Conservation (phyloP, 2,329 filamentous ascomycete genomes). For the Venturia oleaginea region DNA sequence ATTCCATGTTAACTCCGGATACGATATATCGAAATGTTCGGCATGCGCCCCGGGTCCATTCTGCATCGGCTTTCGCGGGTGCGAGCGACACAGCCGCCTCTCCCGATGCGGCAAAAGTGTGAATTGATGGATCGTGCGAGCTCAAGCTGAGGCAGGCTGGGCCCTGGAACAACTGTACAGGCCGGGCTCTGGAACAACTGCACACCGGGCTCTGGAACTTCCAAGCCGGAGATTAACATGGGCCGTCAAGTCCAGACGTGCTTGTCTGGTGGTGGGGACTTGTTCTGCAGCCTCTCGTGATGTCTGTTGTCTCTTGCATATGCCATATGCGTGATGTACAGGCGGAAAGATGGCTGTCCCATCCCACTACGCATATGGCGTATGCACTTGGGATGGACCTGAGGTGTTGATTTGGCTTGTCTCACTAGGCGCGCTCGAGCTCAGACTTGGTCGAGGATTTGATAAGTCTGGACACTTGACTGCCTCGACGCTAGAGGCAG, state of each 20-base stretch:
- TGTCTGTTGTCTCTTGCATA: not conserved
- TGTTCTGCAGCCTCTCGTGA: not conserved
- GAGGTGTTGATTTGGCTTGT: not conserved
- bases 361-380: too few species aligned
- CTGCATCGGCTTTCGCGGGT: not conserved
- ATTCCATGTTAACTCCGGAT: not conserved
- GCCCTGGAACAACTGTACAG: not conserved
- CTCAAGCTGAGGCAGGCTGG: not conserved
- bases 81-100: not conserved
- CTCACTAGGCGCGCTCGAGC: conserved; percentile 3
- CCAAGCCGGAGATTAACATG: not conserved
- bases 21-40: not conserved
- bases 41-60: not conserved
- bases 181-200: not conserved
- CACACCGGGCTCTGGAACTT: not conserved
- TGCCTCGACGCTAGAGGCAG: too few species aligned
- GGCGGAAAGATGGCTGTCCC: not conserved
- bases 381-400: too few species aligned
- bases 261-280: not conserved
- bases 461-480: not conserved
- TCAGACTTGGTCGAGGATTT: not conserved
- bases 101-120: not conserved
- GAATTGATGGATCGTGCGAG: not conserved
- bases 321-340: not conserved
- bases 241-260: not conserved